Evolutionary conservation across 1,284 basidiomycete species (phyloP), one percentile per base, ranked within the genome.

Genomic region (Peniophora sp.): DNA sequence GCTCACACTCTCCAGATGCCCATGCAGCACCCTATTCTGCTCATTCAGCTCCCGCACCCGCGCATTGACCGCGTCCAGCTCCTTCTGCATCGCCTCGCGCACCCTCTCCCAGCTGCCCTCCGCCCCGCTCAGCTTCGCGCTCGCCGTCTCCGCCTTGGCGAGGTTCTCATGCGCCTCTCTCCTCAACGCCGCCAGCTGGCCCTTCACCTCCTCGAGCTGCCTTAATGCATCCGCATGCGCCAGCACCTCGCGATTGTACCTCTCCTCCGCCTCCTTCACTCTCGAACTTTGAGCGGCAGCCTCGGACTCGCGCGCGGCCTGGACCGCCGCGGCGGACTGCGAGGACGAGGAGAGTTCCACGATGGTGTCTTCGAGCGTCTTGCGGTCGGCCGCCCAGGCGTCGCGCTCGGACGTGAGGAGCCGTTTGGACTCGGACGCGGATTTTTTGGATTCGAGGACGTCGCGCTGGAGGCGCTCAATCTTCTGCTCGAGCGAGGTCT

Each of bases 1-100:
- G 58, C 80, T 92, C 55, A 93, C 84, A n/a, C 81, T 81, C 59
- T 95, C 92, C 15, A 96, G 79, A 60, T 94, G 91, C 53, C 86
- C 77, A 61, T 93, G 91, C 10, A 96, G 76, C 15, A 88, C 72
- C 8, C 74, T 66, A 62, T 95, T 96, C 63, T 95, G 92, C 23
- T 81, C 72, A 2, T 75, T 72, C 17, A 96, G 73, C 58, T 92
- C 91, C 59, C 85, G 81, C 62, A 75, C 83, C 86, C 89, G 76
- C 49, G 75, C 66, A 49, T 80, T 83, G 46, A 94, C 70, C 57
- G 89, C 87, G 1, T 75, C 62, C 10, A 89, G 69, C 64, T 94
- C 90, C 61, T 88, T 86, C 57, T 90, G 83, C 12, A 94, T 71
- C 9, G 81, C 74, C 14, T 83, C 81, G 54, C 81, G 84, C 64